Percentiles rank a stretch among this genome's conserved stretches.
Conservation (phyloP, 2,329 filamentous ascomycete genomes). For the Cladosporium sp. region DNA sequence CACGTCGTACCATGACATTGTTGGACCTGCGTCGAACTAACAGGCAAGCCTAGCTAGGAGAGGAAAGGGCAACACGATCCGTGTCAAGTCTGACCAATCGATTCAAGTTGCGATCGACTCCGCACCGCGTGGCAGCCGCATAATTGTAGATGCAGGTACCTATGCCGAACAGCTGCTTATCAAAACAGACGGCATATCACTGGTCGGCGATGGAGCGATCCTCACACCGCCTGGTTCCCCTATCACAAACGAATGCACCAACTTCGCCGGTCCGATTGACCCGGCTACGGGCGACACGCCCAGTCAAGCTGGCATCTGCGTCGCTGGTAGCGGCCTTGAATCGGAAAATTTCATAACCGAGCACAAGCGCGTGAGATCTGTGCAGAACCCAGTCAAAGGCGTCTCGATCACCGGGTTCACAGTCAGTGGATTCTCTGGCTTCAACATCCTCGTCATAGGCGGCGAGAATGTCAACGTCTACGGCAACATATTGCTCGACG, state of each 20-base stretch:
- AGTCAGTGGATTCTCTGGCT: conserved; percentile 36
- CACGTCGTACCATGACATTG: background rate
- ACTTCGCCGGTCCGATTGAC: conserved; percentile 23
- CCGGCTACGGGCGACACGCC: background rate
- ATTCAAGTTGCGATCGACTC: conserved; percentile 33
- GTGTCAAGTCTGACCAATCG: conserved; percentile 8
- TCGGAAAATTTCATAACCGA: conserved; percentile 24
- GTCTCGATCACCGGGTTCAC: conserved; percentile 31
- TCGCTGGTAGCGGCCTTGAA: conserved; percentile 30
- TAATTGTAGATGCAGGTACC: conserved; percentile 31
- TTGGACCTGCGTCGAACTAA: background rate
- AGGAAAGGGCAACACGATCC: background rate
- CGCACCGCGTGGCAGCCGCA: conserved; percentile 29
- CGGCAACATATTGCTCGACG: conserved; percentile 29
- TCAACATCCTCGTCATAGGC: conserved; percentile 37
- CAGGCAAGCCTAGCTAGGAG: background rate
- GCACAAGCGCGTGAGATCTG: conserved; percentile 30
- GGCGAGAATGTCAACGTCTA: conserved; percentile 27
- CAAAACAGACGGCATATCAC: conserved; percentile 31
- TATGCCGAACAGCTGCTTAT: conserved; percentile 37
- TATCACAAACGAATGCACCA: conserved; percentile 30
- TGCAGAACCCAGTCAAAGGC: conserved; percentile 25
- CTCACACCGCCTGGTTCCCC: conserved; percentile 25
- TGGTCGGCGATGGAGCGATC: conserved; percentile 28
- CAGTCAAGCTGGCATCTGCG: conserved; percentile 34